Conservation (phyloP, 1,139 yeast species). For the Pichia kudriavzevii region DNA sequence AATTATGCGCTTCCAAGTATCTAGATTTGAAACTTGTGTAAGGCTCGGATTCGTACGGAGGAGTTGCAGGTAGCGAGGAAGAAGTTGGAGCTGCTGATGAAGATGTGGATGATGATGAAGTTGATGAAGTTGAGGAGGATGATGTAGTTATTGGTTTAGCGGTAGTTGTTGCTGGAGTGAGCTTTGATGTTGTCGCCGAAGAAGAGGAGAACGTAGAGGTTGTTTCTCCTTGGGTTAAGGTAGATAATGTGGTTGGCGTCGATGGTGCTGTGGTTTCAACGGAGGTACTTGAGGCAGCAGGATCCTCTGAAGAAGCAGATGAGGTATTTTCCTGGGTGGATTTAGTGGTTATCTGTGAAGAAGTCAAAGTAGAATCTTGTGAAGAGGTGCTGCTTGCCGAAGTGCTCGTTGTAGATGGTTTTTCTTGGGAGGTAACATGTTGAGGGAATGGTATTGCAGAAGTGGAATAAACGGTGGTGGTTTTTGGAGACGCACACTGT, state of each 20-base stretch:
- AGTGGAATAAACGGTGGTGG: too few species aligned
- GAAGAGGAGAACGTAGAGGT: conserved; percentile 5
- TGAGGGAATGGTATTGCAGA: not conserved
- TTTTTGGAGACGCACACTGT: too few species aligned
- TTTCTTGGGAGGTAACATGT: not conserved
- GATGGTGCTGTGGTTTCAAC: too few species aligned
- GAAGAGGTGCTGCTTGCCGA: conserved; percentile 1
- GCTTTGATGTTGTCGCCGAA: conserved; percentile 3
- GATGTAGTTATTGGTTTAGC: conserved; percentile 6
- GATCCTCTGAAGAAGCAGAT: too few species aligned
- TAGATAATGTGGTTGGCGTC: too few species aligned
- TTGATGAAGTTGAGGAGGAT: conserved; percentile 18
- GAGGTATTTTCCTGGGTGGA: too few species aligned
- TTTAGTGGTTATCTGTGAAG: too few species aligned
- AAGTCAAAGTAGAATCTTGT: too few species aligned
- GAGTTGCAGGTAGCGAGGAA: conserved; percentile 4
- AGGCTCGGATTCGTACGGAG: too few species aligned
- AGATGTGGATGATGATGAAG: conserved; percentile 23
- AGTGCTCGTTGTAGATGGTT: conserved; percentile 5
- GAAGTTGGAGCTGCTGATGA: conserved; percentile 2
- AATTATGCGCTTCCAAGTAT: conserved; percentile 40
- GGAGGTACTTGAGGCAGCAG: too few species aligned
- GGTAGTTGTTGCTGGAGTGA: conserved; percentile 5
- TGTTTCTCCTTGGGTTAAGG: too few species aligned
- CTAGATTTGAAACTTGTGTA: conserved; percentile 20